Evolutionary conservation across 768 basidiomycete genomes (phyloP).

Genomic region (Pleurotus djamor): DNA sequence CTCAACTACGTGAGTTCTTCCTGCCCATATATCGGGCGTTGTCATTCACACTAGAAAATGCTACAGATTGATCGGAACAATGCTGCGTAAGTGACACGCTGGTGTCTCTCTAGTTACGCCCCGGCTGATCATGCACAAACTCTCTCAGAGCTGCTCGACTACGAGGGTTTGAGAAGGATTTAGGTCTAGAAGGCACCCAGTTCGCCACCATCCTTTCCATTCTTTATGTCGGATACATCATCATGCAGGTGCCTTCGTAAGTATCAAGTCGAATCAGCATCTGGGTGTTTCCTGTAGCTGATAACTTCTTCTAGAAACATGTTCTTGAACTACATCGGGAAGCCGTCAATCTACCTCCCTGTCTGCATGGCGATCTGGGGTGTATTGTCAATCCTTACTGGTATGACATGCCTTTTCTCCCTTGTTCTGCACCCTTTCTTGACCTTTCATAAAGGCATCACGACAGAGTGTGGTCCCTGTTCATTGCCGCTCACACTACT

Average conservation of each 20-base stretch:
- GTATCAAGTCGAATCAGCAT: constrained; percentile 13
- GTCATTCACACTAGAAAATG: constrained; percentile 33
- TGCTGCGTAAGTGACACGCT: constrained; percentile 40
- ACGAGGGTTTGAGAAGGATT: constrained; percentile 62
- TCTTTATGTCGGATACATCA: constrained; percentile 65
- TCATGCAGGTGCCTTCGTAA: constrained; percentile 75
- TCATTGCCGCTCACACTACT: not conserved
- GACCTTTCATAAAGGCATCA: constrained; percentile 31
- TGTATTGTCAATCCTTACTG: constrained; percentile 45
- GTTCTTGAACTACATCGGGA: constrained; percentile 60
- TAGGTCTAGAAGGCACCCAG: constrained; percentile 54
- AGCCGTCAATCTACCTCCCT: constrained; percentile 64
- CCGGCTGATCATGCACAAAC: not conserved
- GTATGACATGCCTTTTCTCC: constrained; percentile 20
- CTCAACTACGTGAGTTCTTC: constrained; percentile 32
- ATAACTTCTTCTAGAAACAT: constrained; percentile 49
- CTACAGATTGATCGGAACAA: constrained; percentile 74
- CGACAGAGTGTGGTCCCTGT: constrained; percentile 27
- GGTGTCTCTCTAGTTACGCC: not conserved
- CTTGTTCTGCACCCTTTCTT: not conserved
- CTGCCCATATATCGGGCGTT: not conserved
- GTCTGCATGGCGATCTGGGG: constrained; percentile 70
- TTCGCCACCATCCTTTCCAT: constrained; percentile 61
- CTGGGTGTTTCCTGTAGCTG: not conserved
- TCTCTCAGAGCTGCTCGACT: constrained; percentile 56